Conservation (phyloP, 2,329 filamentous ascomycete genomes). For the Metarhizium album region DNA sequence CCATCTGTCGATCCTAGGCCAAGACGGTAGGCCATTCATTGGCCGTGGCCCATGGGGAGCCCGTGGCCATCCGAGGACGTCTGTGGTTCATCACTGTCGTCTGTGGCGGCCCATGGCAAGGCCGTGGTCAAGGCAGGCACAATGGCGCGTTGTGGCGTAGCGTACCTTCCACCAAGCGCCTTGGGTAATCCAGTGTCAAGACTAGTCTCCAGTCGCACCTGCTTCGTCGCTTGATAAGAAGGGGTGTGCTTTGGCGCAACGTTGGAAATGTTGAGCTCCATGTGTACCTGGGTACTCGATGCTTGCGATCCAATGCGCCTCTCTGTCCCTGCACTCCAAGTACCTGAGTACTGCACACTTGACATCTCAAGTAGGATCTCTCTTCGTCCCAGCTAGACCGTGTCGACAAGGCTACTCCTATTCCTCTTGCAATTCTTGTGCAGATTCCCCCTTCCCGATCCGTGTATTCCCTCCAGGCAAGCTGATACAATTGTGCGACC, state of each 20-base stretch:
- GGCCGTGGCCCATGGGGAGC: too few relatives aligned
- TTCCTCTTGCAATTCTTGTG: not conserved
- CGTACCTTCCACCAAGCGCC: not conserved
- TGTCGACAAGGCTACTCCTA: too few relatives aligned
- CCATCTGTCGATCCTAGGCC: not conserved
- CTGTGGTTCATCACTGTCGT: not conserved
- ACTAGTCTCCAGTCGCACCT: not conserved
- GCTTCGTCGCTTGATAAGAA: not conserved
- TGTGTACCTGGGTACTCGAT: too few relatives aligned
- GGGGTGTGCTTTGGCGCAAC: not conserved
- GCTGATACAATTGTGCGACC: not conserved
- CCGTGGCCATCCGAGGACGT: not conserved
- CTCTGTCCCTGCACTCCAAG: not conserved
- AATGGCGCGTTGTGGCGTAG: not conserved
- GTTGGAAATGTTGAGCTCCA: not conserved
- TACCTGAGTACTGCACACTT: too few relatives aligned
- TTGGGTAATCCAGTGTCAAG: not conserved
- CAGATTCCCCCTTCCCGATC: not conserved
- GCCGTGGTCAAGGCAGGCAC: not conserved
- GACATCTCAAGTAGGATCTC: too few relatives aligned
- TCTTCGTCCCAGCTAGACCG: not conserved
- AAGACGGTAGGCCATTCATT: not conserved
- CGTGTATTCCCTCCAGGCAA: not conserved
- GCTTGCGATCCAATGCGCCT: not conserved
- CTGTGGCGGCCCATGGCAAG: not conserved